A percentile compares a stretch with the other conserved stretches of the same genome.
phyloP scores from a whole-genome alignment of 805 yeast genomes.

The Maudiozyma bulderi region DNA sequence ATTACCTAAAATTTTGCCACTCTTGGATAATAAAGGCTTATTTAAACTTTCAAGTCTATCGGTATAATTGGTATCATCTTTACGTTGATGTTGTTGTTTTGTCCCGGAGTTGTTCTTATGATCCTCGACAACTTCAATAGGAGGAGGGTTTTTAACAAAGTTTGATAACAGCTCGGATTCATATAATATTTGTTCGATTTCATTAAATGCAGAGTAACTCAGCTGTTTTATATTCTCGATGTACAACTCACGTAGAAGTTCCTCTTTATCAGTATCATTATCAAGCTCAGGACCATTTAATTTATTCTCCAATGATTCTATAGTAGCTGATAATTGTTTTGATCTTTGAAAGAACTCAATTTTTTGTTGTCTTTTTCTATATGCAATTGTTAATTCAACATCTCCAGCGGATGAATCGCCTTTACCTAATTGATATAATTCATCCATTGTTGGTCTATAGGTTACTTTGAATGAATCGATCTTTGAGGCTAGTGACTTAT shows the following conservation, averaged over 20 bases:
- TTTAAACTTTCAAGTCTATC: constrained; percentile 48
- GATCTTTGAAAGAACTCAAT: constrained; percentile 58
- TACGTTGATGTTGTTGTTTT: not conserved
- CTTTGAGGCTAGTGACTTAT: constrained; percentile 29
- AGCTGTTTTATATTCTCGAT: constrained; percentile 45
- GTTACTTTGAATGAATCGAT: constrained; percentile 34
- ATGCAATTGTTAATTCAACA: constrained; percentile 10
- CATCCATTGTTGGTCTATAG: constrained; percentile 33
- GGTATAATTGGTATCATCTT: constrained; percentile 44
- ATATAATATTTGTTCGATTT: constrained; percentile 49
- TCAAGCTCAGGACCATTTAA: constrained; percentile 25
- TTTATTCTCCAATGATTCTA: constrained; percentile 33
- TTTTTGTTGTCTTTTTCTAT: constrained; percentile 55
- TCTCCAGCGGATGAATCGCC: not conserved
- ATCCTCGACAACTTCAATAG: not conserved
- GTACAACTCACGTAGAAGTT: constrained; percentile 44
- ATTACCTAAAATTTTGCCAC: constrained; percentile 76
- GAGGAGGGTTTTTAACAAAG: constrained; percentile 25
- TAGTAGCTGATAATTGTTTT: constrained; percentile 39
- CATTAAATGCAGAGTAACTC: constrained; percentile 44
- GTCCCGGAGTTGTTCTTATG: too few relatives aligned
- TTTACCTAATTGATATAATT: constrained; percentile 8
- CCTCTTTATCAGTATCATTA: constrained; percentile 59
- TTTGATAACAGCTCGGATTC: constrained; percentile 56
- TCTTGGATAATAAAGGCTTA: constrained; percentile 48